Conservation (phyloP, 2,329 filamentous ascomycete species). For the Akanthomyces uredinophilus region DNA sequence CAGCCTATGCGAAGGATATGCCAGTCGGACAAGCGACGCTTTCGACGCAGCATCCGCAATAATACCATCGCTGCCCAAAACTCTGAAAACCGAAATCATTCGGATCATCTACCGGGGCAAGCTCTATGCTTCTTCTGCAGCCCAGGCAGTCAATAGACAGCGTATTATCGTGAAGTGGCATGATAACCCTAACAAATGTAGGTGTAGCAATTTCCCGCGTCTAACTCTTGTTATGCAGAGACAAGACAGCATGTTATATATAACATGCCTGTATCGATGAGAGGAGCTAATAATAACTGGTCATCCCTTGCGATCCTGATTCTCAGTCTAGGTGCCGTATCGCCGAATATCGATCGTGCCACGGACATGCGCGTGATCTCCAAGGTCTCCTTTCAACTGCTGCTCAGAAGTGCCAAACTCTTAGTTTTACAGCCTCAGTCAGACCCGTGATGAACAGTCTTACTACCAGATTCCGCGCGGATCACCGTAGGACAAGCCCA, state of each 20-base stretch:
- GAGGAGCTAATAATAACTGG: neutral
- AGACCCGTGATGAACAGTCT: neutral
- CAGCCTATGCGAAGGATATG: neutral
- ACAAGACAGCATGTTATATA: neutral
- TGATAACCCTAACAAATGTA: neutral
- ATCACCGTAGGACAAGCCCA: neutral
- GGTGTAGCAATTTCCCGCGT: neutral
- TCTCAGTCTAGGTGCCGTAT: no score
- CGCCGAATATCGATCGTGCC: neutral
- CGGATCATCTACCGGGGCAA: neutral
- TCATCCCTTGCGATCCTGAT: neutral
- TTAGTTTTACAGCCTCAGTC: neutral
- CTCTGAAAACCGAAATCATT: neutral
- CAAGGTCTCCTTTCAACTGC: neutral
- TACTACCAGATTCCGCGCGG: neutral
- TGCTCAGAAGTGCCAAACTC: neutral
- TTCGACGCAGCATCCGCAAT: neutral
- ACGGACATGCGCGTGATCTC: neutral
- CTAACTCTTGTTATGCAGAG: neutral
- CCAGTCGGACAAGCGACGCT: neutral
- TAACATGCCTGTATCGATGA: neutral
- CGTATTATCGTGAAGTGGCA: neutral
- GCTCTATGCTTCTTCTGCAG: neutral
- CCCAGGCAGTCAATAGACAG: neutral
- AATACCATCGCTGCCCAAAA: neutral